These are phyloP conservation scores for Halophytophthora batemanensis DNA, from an alignment of 352 stramenopile genomes.

Conservation along the genomic window DNA sequence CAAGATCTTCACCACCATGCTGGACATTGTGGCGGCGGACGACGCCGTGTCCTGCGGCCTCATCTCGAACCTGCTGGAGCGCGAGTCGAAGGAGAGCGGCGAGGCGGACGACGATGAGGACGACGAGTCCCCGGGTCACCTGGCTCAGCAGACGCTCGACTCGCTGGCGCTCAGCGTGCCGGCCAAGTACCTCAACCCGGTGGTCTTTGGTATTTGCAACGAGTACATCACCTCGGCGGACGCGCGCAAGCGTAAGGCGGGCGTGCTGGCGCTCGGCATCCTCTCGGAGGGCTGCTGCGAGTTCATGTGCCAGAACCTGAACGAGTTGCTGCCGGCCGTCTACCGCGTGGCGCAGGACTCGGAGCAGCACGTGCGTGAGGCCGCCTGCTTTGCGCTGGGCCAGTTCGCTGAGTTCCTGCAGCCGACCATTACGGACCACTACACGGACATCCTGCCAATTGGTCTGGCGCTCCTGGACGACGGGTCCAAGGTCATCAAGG, in stretches of 20 bases:
- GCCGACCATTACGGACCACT: constrained; percentile 95
- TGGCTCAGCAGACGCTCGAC: constrained; percentile 85
- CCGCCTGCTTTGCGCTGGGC: constrained; percentile 97
- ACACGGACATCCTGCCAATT: constrained; percentile 94
- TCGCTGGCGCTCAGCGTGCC: constrained; percentile 77
- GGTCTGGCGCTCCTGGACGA: constrained; percentile 96
- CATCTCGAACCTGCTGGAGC: constrained; percentile 79
- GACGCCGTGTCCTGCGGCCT: constrained; percentile 78
- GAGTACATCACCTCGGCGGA: constrained; percentile 91
- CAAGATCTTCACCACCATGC: constrained; percentile 85
- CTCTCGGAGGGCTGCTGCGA: constrained; percentile 96
- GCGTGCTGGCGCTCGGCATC: constrained; percentile 95
- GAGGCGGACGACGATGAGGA: constrained; percentile 72
- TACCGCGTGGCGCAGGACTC: constrained; percentile 89
- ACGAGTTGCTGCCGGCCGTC: constrained; percentile 91
- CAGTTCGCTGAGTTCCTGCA: constrained; percentile 98
- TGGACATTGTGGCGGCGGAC: constrained; percentile 78
- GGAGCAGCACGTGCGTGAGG: constrained; percentile 94
- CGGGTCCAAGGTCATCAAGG: constrained; percentile 91
- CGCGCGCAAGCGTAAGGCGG: constrained; percentile 93
- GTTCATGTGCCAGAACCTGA: constrained; percentile 93
- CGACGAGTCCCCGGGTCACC: constrained; percentile 74
- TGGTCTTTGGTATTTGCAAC: constrained; percentile 76
- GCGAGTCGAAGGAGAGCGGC: constrained; percentile 47
- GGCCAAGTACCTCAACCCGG: constrained; percentile 78